Base-by-base conservation (phyloP, 2,329 filamentous ascomycete species). In the Delphinella strobiligena region DNA sequence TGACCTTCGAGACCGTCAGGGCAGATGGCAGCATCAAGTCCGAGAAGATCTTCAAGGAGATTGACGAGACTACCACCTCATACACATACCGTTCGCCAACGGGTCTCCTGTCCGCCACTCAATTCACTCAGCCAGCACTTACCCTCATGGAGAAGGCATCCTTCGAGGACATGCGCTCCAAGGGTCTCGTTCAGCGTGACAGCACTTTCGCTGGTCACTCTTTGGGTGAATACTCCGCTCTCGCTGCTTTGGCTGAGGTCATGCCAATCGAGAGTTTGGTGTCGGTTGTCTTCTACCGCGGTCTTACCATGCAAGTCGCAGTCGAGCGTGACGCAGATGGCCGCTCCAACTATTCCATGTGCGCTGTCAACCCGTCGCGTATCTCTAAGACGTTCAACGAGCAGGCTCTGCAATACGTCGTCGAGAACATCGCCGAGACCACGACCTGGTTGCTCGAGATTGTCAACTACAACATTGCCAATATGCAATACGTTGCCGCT, bases 121-220 rank as follows among this genome's bases (percentile, higher is more conserved):
- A 98, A 60, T 98, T 98, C 70, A 98, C 91, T 0, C 91, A 98
- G 65, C 91, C 91, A 24, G 91, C 91, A 37, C 70, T 98, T 52
- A 98, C 91, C 1, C 74, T 98, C 36, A 98, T 98, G 93, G 91
- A 98, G 72, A 98, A 98, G 75, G 91, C 91, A 44, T 93, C 86
- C 54, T 98, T 98, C 53, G 91, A 96, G 66, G 93, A 98, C 62
- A 96, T 98, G 91, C 86, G 86, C 57, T 75, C 87, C 53, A 96
- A 94, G 74, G 91, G 93, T 45, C 76, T 98, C 24, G 89, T 98
- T 22, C 87, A 94, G 53, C 75, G 86, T 44, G 89, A 96, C 68
- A 95, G 86, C 74, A 94, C 83, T 50, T 98, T 98, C 60, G 91
- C 91, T 11, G 91, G 91, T 49, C 91, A 98, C 70, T 98, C 93